A percentile compares a stretch with the other conserved stretches of the same genome.
phyloP scores from a whole-genome alignment of 2,329 filamentous ascomycete genomes.

The Ascochyta lentis region DNA sequence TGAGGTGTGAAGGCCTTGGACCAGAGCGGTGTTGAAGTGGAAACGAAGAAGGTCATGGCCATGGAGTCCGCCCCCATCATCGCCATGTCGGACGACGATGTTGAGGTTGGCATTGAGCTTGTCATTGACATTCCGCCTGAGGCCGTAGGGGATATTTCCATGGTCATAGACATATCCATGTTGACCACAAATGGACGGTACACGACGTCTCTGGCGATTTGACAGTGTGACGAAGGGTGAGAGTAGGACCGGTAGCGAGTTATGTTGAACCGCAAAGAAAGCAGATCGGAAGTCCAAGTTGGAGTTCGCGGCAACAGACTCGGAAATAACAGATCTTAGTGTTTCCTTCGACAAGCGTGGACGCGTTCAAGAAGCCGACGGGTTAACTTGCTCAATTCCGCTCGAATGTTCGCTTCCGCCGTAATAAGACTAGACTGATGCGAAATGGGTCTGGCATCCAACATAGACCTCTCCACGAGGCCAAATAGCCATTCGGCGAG shows the following conservation, averaged over 20 bases:
- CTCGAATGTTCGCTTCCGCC: slow-evolving; percentile 12
- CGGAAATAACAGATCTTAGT: neutral
- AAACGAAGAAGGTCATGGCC: slow-evolving; percentile 69
- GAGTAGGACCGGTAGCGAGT: neutral
- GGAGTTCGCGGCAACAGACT: neutral
- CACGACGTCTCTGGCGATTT: neutral
- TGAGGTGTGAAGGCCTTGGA: slow-evolving; percentile 74
- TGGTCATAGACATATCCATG: slow-evolving; percentile 18
- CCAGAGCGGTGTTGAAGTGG: slow-evolving; percentile 67
- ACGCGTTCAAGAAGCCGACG: neutral
- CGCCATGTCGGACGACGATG: neutral
- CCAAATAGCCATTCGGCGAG: neutral
- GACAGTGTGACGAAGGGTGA: neutral
- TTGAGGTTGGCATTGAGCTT: slow-evolving; percentile 21
- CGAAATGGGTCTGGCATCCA: neutral
- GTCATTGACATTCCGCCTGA: slow-evolving; percentile 16
- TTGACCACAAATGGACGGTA: neutral
- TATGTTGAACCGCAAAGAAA: neutral
- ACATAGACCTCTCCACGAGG: neutral
- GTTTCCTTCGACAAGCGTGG: neutral
- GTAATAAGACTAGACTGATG: neutral
- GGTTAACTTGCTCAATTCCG: slow-evolving; percentile 24
- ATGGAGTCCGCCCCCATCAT: slow-evolving; percentile 44
- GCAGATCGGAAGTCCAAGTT: neutral
- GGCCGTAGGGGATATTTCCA: neutral